Base-by-base conservation (phyloP, 768 basidiomycete species). In the Dendrothele bispora region DNA sequence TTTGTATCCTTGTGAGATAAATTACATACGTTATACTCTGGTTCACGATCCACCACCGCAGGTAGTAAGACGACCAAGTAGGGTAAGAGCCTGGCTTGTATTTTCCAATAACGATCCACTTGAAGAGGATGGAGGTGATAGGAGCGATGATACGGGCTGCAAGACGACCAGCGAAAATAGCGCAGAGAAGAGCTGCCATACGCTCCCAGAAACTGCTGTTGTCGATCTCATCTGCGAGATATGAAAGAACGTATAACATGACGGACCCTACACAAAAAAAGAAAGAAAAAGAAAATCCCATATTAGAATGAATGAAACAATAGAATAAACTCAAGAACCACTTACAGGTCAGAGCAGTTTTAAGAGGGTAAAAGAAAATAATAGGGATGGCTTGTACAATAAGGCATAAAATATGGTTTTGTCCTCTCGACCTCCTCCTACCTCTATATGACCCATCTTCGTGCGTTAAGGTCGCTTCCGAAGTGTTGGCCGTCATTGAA, bases 31-130 rank as follows among this genome's bases (percentile, higher is more conserved):
- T 61, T 10, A 74, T 46, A 26, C 57, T 57, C 51, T 70, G 67
- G 55, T 74, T 69, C 25, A 72, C 70, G 32, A 74, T 60, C 73
- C 73, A 74, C 67, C 72, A 74, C 1, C 73, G 68, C 10, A 74
- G 57, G 41, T 74, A 67, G 43, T 73, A 74, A 3, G 38, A 48
- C n/a, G 69, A 68, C 69, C 70, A 75, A 58, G 65, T 69, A 29
- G 21, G 62, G 50, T 74, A 67, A 1, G 53, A 61, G 7, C 71
- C 72, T 5, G 65, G 58, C 49, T 59, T 67, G 58, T 75, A 73
- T 24, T 57, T 55, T 2, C 75, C 74, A 37, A 78, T 75, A 40
- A 75, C 62, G 32, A 71, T 27, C 74, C 75, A 78, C 43, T 78
- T 75, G 65, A 75, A 72, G 8, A 59, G 11, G 42, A 76, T 75